Evolutionary conservation across 768 basidiomycete species (phyloP), one percentile per base, ranked within the genome.

Genomic region (Lactifluus pinguis): DNA sequence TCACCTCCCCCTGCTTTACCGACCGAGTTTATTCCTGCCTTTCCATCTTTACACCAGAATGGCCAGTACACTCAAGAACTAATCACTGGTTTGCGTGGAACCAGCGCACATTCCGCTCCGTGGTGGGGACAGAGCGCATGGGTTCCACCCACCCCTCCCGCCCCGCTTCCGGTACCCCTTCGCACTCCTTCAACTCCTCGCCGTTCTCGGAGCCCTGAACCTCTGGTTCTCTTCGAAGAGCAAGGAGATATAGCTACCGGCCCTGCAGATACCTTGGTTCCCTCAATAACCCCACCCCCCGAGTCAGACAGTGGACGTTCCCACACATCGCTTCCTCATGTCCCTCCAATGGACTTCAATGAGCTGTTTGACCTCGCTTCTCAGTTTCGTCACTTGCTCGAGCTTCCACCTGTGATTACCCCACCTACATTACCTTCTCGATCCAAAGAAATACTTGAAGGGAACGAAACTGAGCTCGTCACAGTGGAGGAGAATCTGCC

Each of bases 341-440:
- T 66, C 25, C 60, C 55, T 6, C 65, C 65, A 9, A 53, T 50
- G 34, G 65, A 66, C 54, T 65, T 66, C 50, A 58, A 64, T 30
- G 65, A 66, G 36, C 52, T 66, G 15, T 66, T 66, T 30, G 65
- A 66, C 34, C 63, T 66, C 10, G 60, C 65, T 6, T 53, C 63
- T 17, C 63, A 66, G 53, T 66, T 66, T 50, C 65, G 63, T 34
- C 65, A 66, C 48, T 52, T 66, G 15, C 59, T 66, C 21, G 65
- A 66, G 30, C 56, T 64, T 14, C 64, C 62, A 49, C 62, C 62
- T 45, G 49, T 54, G 11, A 48, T 56, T 19, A 63, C 45, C 38
- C 53, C 63, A 15, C 58, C 45, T 2, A 17, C 57, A 42, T 53
- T 55, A 14, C 44, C 57, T 39, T 39, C 41, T 41, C 29, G 8